These are phyloP conservation scores for Elongisporangium anandrum DNA, from an alignment of 352 stramenopile genomes.

Conservation along the genomic window DNA sequence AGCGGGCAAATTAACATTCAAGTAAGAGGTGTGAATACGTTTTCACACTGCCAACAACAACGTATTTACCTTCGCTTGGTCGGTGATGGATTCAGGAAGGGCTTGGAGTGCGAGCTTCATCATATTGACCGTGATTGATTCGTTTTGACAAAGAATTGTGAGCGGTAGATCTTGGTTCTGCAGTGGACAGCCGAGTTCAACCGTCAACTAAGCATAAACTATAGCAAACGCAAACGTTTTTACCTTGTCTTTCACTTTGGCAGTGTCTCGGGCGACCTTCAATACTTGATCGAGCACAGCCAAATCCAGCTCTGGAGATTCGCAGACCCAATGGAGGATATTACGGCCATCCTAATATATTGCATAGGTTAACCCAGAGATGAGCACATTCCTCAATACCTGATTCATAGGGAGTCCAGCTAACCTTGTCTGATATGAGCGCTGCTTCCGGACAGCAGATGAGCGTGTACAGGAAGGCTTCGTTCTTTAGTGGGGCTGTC, in stretches of 20 bases:
- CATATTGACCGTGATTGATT: conserved; percentile 16
- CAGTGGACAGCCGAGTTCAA: conserved; percentile 8
- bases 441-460: conserved; percentile 23
- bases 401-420: not conserved
- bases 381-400: no score
- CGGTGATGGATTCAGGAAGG: conserved; percentile 22
- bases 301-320: conserved; percentile 19
- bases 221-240: no score
- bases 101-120: conserved; percentile 25
- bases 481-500: conserved; percentile 19
- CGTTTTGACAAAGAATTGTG: conserved; percentile 53
- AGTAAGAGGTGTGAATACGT: not conserved
- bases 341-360: conserved; percentile 39
- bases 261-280: conserved; percentile 10
- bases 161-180: conserved; percentile 53
- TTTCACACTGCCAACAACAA: not conserved
- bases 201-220: not conserved
- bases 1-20: not conserved
- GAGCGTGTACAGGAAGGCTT: conserved; percentile 33
- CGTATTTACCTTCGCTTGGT: conserved; percentile 22
- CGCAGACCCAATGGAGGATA: conserved; percentile 56
- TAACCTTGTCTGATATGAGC: conserved; percentile 30
- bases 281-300: conserved; percentile 16
- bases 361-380: no score
- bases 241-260: conserved; percentile 11